Evolutionary conservation across 1,284 basidiomycete genomes (phyloP), one percentile per base, ranked within the genome.

Genomic region (Mrakiaceae sp.): DNA sequence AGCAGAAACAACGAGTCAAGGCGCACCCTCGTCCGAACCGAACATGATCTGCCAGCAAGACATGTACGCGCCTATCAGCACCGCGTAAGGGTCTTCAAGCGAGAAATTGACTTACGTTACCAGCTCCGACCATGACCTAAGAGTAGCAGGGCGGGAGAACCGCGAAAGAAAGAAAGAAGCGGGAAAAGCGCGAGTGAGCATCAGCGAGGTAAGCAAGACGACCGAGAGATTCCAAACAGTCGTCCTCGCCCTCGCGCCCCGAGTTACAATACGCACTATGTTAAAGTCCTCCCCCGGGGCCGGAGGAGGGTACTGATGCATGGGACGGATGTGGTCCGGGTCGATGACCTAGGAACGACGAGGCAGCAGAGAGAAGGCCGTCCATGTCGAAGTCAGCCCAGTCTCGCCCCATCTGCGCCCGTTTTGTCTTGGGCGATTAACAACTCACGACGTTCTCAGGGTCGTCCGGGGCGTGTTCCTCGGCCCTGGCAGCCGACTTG

Each of bases 251-350:
- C 76, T 42, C 92, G 92, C 46, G 91, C 91, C 62, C 91, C 91
- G 70, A 27, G 27, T 27, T 27, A 27, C 27, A 27, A 95, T 81
- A 76, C 92, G 92, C 73, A 93, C 84, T 67, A 96, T 84, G 74
- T 94, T 94, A 80, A 93, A 93, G 72, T 86, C 81, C 70, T 85
- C 82, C 55, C 77, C 77, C 4, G 76, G 76, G 56, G 74, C 74
- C 47, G 77, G 76, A n/a, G 71, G 69, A 3, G 76, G 74, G 63
- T 74, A 57, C 60, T 14, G 52, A 63, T 52, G 39, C 58, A 56
- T 43, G 60, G 49, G 48, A 46, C 49, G 16, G 58, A 52, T 62
- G 10, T 39, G 16, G 16, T 44, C 51, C 3, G 56, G 50, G 44
- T 56, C 49, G 27, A 52, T 58, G 49, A 60, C 42, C 27, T 27